Conservation (phyloP, 2,329 filamentous ascomycete genomes). For the Venturia effusa region DNA sequence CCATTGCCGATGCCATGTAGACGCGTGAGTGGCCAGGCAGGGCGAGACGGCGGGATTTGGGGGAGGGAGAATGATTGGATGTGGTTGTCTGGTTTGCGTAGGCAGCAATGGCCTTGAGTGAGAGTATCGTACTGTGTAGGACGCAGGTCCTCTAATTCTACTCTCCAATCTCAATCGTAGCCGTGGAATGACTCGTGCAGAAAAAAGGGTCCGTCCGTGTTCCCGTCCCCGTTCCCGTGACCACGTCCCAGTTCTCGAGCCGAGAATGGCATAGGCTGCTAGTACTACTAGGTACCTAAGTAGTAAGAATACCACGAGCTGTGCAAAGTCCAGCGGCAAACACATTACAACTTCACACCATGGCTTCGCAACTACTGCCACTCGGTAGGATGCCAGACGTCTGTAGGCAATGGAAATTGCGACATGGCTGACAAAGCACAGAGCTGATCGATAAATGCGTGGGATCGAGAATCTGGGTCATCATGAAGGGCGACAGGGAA, state of each 20-base stretch:
- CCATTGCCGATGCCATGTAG: constrained; percentile 4
- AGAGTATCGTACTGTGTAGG: constrained; percentile 8
- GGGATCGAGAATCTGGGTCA: constrained; percentile 93
- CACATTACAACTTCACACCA: constrained; percentile 9
- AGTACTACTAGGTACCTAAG: too few species aligned
- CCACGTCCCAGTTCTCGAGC: too few species aligned
- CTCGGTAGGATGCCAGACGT: constrained; percentile 16
- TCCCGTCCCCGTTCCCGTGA: too few species aligned
- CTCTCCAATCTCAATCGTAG: too few species aligned
- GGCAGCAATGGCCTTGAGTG: neutral
- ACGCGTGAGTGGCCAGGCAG: neutral
- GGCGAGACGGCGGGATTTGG: neutral
- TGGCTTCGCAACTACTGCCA: constrained; percentile 26
- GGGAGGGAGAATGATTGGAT: neutral
- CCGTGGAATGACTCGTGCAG: constrained; percentile 14
- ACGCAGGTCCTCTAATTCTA: neutral
- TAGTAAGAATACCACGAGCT: too few species aligned
- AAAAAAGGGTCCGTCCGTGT: too few species aligned
- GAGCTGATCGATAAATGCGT: constrained; percentile 99
- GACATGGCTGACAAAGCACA: constrained; percentile 26
- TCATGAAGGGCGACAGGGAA: constrained; percentile 99
- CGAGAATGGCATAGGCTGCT: too few species aligned
- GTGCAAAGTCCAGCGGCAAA: too few species aligned
- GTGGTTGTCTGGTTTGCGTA: neutral
- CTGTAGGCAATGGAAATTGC: too few species aligned